Evolutionary conservation across 2,329 filamentous ascomycete species (phyloP).

Genomic region (Boeremia lycopersici): DNA sequence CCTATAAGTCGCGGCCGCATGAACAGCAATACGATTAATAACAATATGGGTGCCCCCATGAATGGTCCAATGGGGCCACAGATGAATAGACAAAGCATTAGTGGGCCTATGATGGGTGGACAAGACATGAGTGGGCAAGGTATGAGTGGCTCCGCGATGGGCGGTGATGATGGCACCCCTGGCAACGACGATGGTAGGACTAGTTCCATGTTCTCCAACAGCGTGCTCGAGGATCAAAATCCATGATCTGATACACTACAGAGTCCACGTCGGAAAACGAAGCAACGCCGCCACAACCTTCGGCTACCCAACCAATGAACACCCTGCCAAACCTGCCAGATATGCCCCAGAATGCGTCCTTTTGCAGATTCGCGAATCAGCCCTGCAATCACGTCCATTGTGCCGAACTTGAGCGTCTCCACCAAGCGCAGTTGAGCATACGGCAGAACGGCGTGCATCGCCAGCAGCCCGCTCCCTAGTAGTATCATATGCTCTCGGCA

Average conservation of each 20-base stretch:
- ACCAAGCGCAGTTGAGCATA: slow-evolving; percentile 8
- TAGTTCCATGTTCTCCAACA: slow-evolving; percentile 25
- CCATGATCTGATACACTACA: slow-evolving; percentile 21
- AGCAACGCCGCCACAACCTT: slow-evolving; percentile 1
- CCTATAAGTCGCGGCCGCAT: slow-evolving; percentile 21
- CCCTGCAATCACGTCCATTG: slow-evolving; percentile 14
- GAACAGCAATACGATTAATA: slow-evolving; percentile 21
- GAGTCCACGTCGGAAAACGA: slow-evolving; percentile 12
- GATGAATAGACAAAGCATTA: slow-evolving; percentile 4
- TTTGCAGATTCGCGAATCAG: slow-evolving; percentile 9
- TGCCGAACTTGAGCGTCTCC: slow-evolving; percentile 12
- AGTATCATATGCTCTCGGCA: background rate
- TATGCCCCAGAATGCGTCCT: background rate
- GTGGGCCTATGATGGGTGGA: slow-evolving; percentile 8
- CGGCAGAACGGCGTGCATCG: background rate
- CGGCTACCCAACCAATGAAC: background rate
- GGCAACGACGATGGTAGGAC: slow-evolving; percentile 28
- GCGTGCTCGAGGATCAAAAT: slow-evolving; percentile 25
- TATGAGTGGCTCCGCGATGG: slow-evolving; percentile 10
- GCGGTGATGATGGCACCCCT: slow-evolving; percentile 26
- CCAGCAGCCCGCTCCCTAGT: slow-evolving; percentile 3
- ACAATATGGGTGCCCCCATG: slow-evolving; percentile 19
- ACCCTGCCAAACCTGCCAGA: slow-evolving; percentile 1
- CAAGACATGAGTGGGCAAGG: slow-evolving; percentile 20
- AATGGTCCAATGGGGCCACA: slow-evolving; percentile 10